A percentile compares a stretch with the other conserved stretches of the same genome.
These are phyloP conservation scores for Coemansia sp. DNA, from an alignment of 192 early-diverging fungal genomes.

Conservation along the genomic window DNA sequence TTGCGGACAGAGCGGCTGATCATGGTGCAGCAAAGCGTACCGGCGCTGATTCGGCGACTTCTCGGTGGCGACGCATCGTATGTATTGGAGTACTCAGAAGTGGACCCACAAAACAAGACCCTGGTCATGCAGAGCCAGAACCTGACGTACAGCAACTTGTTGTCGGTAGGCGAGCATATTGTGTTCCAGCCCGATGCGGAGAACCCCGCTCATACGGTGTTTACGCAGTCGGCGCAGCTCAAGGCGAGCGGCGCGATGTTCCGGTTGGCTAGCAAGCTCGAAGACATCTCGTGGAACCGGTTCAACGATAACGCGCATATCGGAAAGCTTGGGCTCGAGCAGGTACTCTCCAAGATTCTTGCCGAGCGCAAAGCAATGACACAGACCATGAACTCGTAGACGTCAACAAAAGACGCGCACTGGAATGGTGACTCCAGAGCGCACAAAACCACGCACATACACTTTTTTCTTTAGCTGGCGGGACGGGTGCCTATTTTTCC, in stretches of 20 bases:
- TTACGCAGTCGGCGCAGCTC: conserved; percentile 82
- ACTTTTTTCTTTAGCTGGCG: too few species aligned
- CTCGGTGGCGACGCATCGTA: conserved; percentile 75
- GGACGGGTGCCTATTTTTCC: too few species aligned
- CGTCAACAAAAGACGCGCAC: too few species aligned
- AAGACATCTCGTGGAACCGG: conserved; percentile 79
- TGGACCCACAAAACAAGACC: conserved; percentile 74
- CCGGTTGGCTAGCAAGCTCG: conserved; percentile 70
- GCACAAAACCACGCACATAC: neutral
- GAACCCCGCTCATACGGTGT: conserved; percentile 60
- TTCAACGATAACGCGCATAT: conserved; percentile 89
- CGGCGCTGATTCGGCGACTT: conserved; percentile 68
- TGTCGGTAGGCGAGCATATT: conserved; percentile 85
- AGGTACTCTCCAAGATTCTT: conserved; percentile 60
- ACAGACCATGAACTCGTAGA: neutral
- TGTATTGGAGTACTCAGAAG: conserved; percentile 85
- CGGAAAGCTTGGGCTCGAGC: conserved; percentile 82
- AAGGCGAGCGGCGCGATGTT: conserved; percentile 71
- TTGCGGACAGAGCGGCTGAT: conserved; percentile 91
- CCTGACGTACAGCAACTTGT: conserved; percentile 79
- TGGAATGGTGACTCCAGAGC: too few species aligned
- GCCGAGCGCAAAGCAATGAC: conserved; percentile 48
- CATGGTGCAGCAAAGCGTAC: conserved; percentile 81
- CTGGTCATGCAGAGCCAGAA: conserved; percentile 81
- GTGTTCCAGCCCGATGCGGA: conserved; percentile 69